Evolutionary conservation across 345 rosid genomes (phyloP).

Genomic region (Microcos paniculata): DNA sequence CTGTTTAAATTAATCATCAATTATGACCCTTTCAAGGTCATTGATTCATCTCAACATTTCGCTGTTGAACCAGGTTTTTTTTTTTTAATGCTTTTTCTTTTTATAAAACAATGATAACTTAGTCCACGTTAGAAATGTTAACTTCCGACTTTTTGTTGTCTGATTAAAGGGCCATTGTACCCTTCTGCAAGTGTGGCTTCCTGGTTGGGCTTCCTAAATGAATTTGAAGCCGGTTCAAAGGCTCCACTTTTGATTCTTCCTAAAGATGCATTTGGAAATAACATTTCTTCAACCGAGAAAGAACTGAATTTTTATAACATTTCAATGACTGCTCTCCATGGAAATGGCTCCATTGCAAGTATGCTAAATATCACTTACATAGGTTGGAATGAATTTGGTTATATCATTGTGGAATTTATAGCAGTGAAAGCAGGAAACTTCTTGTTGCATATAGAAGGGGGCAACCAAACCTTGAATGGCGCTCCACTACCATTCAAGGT

Average conservation of each 20-base stretch:
- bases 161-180: constrained; percentile 48
- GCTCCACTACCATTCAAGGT: constrained; percentile 68
- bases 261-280: constrained; percentile 88
- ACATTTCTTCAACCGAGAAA: constrained; percentile 43
- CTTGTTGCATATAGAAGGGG: constrained; percentile 48
- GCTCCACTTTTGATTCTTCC: constrained; percentile 62
- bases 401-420: constrained; percentile 49
- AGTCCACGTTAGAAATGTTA: background rate
- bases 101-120: background rate
- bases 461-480: constrained; percentile 57
- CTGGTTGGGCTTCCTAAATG: constrained; percentile 65
- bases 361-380: constrained; percentile 35
- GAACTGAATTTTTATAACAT: constrained; percentile 43
- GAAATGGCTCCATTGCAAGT: constrained; percentile 50
- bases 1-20: constrained; percentile 53
- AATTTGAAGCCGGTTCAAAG: constrained; percentile 62
- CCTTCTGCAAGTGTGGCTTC: constrained; percentile 65
- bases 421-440: constrained; percentile 54
- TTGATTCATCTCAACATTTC: constrained; percentile 85
- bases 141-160: background rate
- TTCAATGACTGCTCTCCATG: constrained; percentile 36
- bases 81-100: background rate
- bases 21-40: constrained; percentile 56
- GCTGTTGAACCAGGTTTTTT: constrained; percentile 57
- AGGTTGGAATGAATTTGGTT: constrained; percentile 59